Evolutionary conservation across 768 basidiomycete genomes (phyloP), one percentile per base, ranked within the genome.

Genomic region (Mycena floridula): DNA sequence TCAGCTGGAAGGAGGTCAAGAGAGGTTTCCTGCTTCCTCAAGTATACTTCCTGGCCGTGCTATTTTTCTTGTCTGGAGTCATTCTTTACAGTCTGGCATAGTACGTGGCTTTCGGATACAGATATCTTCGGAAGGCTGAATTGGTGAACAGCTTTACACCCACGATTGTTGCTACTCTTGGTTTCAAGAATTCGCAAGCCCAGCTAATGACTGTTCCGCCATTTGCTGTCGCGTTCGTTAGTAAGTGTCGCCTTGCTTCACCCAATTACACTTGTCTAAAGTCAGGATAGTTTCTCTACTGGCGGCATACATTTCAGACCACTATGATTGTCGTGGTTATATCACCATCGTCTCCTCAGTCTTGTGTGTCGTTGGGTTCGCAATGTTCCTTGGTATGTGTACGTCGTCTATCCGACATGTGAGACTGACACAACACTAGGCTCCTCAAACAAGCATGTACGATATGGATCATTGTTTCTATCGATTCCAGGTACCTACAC

Each of bases 191-290:
- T 0, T 65, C 74, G 25, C 58, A 64, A 20, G 75, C 78, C 9
- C 81, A 85, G 53, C 65, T 85, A 2, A 76, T 81, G 70, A 80
- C 74, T 12, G 82, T 84, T 2, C 71, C 72, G 12, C 79, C 79
- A 3, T 81, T 73, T 36, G 74, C 71, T 2, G 49, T 52, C 4
- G 75, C 74, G 15, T 80, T 79, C 53, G 57, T 67, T 16, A 56
- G 77, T 76, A 25, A 50, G 76, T 59, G 13, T 3, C 23, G n/a
- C 26, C 11, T 2, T 50, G 8, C 45, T 25, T 9, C 12, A 25
- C 7, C 7, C 20, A 25, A n/a, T n/a, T 24, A 21, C 36, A 5
- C 28, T 23, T 24, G 11, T 25, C 4, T 4, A 15, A 9, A n/a
- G n/a, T 30, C 7, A n/a, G n/a, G 32, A 5, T 25, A 61, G 60